phyloP scores from a whole-genome alignment of 768 basidiomycete species.

The Strobilomyces dryophilus region DNA sequence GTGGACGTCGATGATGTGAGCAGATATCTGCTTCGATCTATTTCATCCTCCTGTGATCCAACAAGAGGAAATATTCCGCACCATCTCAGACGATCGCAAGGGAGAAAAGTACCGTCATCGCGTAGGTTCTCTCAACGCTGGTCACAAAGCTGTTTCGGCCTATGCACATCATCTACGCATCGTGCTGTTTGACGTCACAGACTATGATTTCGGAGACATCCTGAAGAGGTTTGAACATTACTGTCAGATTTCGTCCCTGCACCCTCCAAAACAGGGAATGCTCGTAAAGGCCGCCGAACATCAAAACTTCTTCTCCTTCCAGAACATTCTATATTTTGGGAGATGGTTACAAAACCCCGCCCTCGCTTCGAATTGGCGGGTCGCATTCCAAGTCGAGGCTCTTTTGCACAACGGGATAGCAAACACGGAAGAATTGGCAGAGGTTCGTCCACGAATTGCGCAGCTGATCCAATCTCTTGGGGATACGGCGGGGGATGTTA shows the following conservation, averaged over 20 bases:
- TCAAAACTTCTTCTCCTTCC: constrained; percentile 48
- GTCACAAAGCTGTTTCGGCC: constrained; percentile 57
- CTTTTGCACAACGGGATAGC: constrained; percentile 62
- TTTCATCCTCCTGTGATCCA: constrained; percentile 63
- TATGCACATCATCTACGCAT: constrained; percentile 72
- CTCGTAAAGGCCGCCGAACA: constrained; percentile 46
- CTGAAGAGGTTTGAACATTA: constrained; percentile 49
- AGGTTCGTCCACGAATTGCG: constrained; percentile 43
- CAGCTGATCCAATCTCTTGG: constrained; percentile 33
- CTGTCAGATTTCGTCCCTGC: constrained; percentile 48
- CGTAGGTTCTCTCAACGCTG: constrained; percentile 51
- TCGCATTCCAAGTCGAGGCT: constrained; percentile 76
- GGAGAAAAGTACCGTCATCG: constrained; percentile 47
- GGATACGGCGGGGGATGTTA: constrained; percentile 36
- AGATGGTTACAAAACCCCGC: constrained; percentile 42
- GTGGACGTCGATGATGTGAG: constrained; percentile 3
- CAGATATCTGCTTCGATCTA: constrained; percentile 68
- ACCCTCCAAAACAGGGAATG: constrained; percentile 31
- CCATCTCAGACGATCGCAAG: constrained; percentile 33
- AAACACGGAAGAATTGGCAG: constrained; percentile 52
- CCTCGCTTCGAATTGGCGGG: constrained; percentile 41
- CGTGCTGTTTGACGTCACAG: constrained; percentile 46
- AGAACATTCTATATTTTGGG: constrained; percentile 43
- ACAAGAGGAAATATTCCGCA: constrained; percentile 52
- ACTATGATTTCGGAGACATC: constrained; percentile 29